Percentiles rank a stretch among this genome's conserved stretches.
Evolutionary conservation across 169 alveolate species (phyloP).

Genomic region (Cardiosporidium cionae): DNA sequence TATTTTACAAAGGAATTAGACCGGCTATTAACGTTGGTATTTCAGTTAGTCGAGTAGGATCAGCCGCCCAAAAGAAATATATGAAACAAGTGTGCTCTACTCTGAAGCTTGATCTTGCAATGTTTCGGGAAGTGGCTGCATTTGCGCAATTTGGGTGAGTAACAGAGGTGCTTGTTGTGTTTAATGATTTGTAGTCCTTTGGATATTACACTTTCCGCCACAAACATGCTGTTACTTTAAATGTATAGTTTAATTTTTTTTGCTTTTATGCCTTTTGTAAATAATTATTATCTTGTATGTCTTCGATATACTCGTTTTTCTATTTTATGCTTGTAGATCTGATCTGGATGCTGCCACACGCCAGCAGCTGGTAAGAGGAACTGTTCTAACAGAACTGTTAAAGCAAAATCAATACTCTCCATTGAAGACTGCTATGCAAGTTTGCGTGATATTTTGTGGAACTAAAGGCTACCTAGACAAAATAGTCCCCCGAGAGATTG

Average conservation of each 20-base stretch:
- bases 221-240: not conserved
- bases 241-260: not conserved
- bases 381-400: slow-evolving; percentile 79
- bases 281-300: not conserved
- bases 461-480: slow-evolving; percentile 62
- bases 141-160: slow-evolving; percentile 89
- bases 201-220: not conserved
- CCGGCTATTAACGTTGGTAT: slow-evolving; percentile 98
- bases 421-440: slow-evolving; percentile 56
- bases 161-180: not conserved
- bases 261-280: not conserved
- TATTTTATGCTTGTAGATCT: slow-evolving; percentile 32
- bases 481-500: slow-evolving; percentile 49
- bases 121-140: slow-evolving; percentile 93
- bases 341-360: slow-evolving; percentile 91
- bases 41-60: slow-evolving; percentile 93
- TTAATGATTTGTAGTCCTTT: not conserved
- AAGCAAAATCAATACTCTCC: slow-evolving; percentile 79
- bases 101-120: slow-evolving; percentile 89
- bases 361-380: slow-evolving; percentile 86
- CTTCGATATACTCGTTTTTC: not conserved
- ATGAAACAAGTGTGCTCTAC: slow-evolving; percentile 79
- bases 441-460: slow-evolving; percentile 62
- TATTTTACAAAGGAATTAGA: slow-evolving; percentile 93
- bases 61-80: slow-evolving; percentile 80